Evolutionary conservation across 2,329 filamentous ascomycete genomes (phyloP).

Genomic region (Keithomyces neogunnii): DNA sequence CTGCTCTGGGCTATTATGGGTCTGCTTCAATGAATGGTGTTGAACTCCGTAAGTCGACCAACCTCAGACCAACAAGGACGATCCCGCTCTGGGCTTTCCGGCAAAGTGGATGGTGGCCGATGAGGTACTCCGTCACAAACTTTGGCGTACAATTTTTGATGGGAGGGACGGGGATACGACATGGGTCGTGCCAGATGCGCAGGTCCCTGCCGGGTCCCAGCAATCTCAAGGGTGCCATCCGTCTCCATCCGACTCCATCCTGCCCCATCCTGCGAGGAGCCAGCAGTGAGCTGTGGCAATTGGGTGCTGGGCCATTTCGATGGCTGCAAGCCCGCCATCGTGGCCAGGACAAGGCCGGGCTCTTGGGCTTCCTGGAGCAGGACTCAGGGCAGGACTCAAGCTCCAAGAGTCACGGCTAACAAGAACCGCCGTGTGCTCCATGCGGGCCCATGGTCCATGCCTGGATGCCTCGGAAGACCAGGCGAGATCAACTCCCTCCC

Average conservation of each 20-base stretch:
- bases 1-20: not conserved
- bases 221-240: not conserved
- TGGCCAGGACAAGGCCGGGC: not conserved
- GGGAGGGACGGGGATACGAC: not conserved
- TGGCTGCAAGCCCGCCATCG: not conserved
- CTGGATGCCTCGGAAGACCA: not conserved
- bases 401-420: too few species aligned
- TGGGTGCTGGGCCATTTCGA: not conserved
- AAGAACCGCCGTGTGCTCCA: too few species aligned
- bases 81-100: constrained; percentile 7
- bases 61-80: constrained; percentile 5
- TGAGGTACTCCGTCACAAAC: not conserved
- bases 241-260: not conserved
- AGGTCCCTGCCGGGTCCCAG: not conserved
- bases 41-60: not conserved
- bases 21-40: constrained; percentile 4
- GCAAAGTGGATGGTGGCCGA: not conserved
- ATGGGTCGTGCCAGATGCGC: not conserved
- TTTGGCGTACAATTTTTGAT: not conserved
- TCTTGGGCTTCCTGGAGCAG: too few species aligned
- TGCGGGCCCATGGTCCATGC: not conserved
- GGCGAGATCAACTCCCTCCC: constrained; percentile 9
- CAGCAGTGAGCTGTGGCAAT: not conserved
- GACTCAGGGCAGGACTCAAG: too few species aligned
- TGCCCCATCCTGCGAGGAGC: not conserved